These are phyloP conservation scores for Lachancea waltii DNA, from an alignment of 805 yeast genomes.

Conservation along the genomic window DNA sequence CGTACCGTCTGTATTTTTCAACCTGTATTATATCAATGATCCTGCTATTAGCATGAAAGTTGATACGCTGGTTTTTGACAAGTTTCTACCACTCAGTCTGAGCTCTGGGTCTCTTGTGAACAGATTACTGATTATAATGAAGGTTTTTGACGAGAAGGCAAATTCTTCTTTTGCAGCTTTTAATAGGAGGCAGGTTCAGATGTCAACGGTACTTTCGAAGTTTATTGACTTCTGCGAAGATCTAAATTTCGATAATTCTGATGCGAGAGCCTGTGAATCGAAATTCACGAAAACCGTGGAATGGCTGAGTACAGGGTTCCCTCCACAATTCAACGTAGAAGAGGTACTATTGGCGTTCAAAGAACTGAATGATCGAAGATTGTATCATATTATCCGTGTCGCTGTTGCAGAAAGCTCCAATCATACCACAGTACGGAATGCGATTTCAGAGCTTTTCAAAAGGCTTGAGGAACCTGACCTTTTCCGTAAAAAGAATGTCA, in stretches of 20 bases:
- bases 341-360: constrained; percentile 48
- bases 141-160: constrained; percentile 49
- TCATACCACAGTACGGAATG: constrained; percentile 50
- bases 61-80: constrained; percentile 54
- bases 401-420: constrained; percentile 54
- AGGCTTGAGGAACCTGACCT: constrained; percentile 50
- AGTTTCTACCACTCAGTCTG: constrained; percentile 49
- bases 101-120: constrained; percentile 43
- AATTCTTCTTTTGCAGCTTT: constrained; percentile 62
- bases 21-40: constrained; percentile 69
- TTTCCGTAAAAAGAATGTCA: constrained; percentile 34
- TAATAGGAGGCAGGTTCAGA: constrained; percentile 58
- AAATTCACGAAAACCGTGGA: constrained; percentile 49
- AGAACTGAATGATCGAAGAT: constrained; percentile 51
- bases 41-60: constrained; percentile 56
- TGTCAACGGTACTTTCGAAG: constrained; percentile 45
- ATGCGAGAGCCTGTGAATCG: constrained; percentile 19
- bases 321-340: constrained; percentile 45
- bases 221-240: constrained; percentile 44
- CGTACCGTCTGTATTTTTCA: constrained; percentile 62
- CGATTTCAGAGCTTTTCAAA: constrained; percentile 55
- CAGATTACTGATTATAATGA: constrained; percentile 45
- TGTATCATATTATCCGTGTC: constrained; percentile 47
- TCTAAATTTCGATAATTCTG: constrained; percentile 30
- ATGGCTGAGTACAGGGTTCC: constrained; percentile 56